Evolutionary conservation across 495 filamentous ascomycete species (phyloP).

Genomic region (Trichocladium uniseriatum): DNA sequence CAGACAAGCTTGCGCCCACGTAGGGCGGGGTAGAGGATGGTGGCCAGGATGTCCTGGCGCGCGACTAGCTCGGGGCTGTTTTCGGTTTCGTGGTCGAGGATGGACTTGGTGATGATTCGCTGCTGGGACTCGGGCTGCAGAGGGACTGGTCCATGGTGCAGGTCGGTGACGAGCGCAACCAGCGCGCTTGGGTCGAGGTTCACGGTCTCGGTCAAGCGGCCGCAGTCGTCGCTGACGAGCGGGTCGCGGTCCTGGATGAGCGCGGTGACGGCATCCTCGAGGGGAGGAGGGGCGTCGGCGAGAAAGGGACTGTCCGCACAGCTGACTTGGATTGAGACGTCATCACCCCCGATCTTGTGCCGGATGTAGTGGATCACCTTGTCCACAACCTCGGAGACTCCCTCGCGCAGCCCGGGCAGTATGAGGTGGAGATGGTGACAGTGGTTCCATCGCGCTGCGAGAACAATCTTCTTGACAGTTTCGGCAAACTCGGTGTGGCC

Average conservation of each 20-base stretch:
- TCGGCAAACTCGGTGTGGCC: constrained; percentile 23
- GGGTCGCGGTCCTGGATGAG: constrained; percentile 18
- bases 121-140: constrained; percentile 24
- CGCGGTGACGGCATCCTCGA: constrained; percentile 13
- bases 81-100: constrained; percentile 27
- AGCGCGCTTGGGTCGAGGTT: constrained; percentile 38
- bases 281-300: constrained; percentile 7
- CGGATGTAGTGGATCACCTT: constrained; percentile 18
- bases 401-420: constrained; percentile 18
- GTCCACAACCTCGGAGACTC: constrained; percentile 21
- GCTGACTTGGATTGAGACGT: constrained; percentile 18
- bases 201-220: constrained; percentile 21
- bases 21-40: constrained; percentile 30
- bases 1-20: constrained; percentile 29
- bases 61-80: constrained; percentile 21
- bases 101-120: constrained; percentile 25
- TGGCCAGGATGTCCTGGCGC: constrained; percentile 25
- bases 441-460: constrained; percentile 27
- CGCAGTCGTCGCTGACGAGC: constrained; percentile 20
- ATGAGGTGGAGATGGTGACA: constrained; percentile 24
- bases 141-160: constrained; percentile 29
- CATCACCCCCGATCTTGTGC: constrained; percentile 10
- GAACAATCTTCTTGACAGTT: constrained; percentile 19
- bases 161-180: constrained; percentile 31
- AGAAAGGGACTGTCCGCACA: constrained; percentile 22